Conservation (phyloP, 768 basidiomycete species). For the Floccularia luteovirens region DNA sequence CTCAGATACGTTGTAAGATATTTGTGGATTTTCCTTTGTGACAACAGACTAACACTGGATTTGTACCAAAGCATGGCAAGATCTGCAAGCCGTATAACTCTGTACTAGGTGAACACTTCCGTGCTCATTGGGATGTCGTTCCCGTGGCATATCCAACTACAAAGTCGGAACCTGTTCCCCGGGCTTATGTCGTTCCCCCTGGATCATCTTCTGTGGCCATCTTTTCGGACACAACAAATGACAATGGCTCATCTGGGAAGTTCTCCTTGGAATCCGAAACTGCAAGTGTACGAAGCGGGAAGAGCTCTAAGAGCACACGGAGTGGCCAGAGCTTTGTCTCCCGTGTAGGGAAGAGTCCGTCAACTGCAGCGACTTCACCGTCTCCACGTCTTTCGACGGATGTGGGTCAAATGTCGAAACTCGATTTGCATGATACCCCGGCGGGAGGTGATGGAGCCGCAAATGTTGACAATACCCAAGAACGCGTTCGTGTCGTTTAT, state of each 20-base stretch:
- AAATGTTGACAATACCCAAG: constrained; percentile 8
- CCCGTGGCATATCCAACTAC: constrained; percentile 49
- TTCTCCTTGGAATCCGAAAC: constrained; percentile 33
- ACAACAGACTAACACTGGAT: not conserved
- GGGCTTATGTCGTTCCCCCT: constrained; percentile 26
- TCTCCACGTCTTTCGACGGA: constrained; percentile 30
- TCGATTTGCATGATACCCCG: constrained; percentile 46
- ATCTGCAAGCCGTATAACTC: constrained; percentile 93
- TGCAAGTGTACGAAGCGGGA: constrained; percentile 49
- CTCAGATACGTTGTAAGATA: constrained; percentile 80
- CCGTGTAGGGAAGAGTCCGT: constrained; percentile 41
- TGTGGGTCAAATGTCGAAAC: constrained; percentile 48
- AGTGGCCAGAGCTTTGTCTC: constrained; percentile 52
- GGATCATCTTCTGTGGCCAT: constrained; percentile 1
- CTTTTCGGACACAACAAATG: no score
- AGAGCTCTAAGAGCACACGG: constrained; percentile 52
- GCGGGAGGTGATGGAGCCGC: constrained; percentile 15
- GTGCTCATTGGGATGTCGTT: constrained; percentile 77
- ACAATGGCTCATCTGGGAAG: constrained; percentile 10
- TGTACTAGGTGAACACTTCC: constrained; percentile 84
- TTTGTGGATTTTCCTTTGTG: constrained; percentile 3
- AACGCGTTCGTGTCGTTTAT: constrained; percentile 43
- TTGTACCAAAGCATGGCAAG: constrained; percentile 62
- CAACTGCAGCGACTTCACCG: constrained; percentile 49
- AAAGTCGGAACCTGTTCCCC: constrained; percentile 32